Base-by-base conservation (phyloP, 805 yeast genomes). In the Ogataea pignaliae region DNA sequence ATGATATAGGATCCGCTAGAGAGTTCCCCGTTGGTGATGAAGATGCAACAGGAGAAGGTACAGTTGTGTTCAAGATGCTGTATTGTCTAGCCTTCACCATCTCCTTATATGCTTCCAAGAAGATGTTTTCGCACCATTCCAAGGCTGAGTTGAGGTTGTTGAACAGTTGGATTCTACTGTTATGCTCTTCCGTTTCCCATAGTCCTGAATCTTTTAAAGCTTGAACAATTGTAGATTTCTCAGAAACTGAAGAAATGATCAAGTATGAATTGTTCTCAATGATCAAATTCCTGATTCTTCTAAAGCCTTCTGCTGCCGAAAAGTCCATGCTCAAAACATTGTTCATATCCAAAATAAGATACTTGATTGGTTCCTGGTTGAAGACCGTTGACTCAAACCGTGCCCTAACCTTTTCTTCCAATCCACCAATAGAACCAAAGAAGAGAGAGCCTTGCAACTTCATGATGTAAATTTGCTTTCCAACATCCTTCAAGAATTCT, bases 121-220 rank as follows among this genome's bases (percentile, higher is more conserved):
- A 88, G 54, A 84, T 83, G 65, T 93, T 91, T 63, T 93, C 99
- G 69, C 97, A 88, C 96, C 96, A 91, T 64, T 93, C 98, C 36
- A 93, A 72, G 0, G 96, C 96, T 43, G 85, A 77, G 59, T 93
- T 93, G 54, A 93, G 72, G 42, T 87, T 85, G 43, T 76, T 77
- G 59, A 89, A 91, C 36, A 90, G 71, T 53, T 81, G 81, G 46
- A 80, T 77, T 18, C 62, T 46, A 26, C 69, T 72, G 14, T 71
- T 65, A 37, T 71, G 64, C 29, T 62, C 68, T 43, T 72, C 76
- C 21, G 68, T 70, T 32, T 73, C 80, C 75, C 90, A 81, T 16
- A 91, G 66, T 1, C 96, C 96, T 13, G 93, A 95, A 43, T 89
- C 95, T 50, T 81, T 72, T 47, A 93, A 74, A 0, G 93, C 85